phyloP scores from a whole-genome alignment of 1,284 basidiomycete genomes.

The Naganishia sp. region DNA sequence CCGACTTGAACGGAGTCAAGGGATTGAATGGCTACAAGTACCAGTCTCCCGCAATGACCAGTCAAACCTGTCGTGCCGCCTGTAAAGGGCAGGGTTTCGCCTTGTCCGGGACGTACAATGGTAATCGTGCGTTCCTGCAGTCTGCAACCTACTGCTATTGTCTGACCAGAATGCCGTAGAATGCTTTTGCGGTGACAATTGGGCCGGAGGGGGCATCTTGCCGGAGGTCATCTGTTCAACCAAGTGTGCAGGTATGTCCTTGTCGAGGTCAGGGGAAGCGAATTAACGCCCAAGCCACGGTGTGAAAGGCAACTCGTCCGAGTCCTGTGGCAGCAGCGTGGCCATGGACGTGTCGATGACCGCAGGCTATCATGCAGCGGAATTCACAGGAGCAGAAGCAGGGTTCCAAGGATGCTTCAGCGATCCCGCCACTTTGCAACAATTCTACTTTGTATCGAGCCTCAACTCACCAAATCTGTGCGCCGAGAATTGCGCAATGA shows the following conservation, averaged over 20 bases:
- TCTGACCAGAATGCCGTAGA: background rate
- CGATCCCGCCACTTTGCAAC: slow-evolving; percentile 9
- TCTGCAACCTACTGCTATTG: background rate
- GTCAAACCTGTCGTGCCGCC: slow-evolving; percentile 36
- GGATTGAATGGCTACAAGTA: slow-evolving; percentile 25
- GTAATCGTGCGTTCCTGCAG: slow-evolving; percentile 8
- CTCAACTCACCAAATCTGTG: slow-evolving; percentile 15
- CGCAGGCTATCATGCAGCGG: slow-evolving; percentile 3
- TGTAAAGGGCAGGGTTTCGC: slow-evolving; percentile 35
- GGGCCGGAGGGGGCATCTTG: slow-evolving; percentile 11
- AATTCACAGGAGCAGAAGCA: slow-evolving; percentile 17
- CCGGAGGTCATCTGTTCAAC: slow-evolving; percentile 18
- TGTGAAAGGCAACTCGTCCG: slow-evolving; percentile 8
- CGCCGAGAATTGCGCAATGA: slow-evolving; percentile 22
- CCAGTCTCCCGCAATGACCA: slow-evolving; percentile 32
- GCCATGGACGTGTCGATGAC: slow-evolving; percentile 25
- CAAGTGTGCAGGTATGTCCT: slow-evolving; percentile 16
- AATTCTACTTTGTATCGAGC: slow-evolving; percentile 10
- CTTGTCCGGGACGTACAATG: slow-evolving; percentile 35
- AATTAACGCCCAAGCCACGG: too few relatives aligned
- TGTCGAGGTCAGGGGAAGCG: too few relatives aligned
- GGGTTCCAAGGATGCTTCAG: slow-evolving; percentile 29
- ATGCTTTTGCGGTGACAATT: slow-evolving; percentile 39
- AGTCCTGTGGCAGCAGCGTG: slow-evolving; percentile 15
- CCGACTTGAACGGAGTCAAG: slow-evolving; percentile 21